These are phyloP conservation scores for Euphorbia lathyris DNA, from an alignment of 345 rosid species.

Conservation along the genomic window DNA sequence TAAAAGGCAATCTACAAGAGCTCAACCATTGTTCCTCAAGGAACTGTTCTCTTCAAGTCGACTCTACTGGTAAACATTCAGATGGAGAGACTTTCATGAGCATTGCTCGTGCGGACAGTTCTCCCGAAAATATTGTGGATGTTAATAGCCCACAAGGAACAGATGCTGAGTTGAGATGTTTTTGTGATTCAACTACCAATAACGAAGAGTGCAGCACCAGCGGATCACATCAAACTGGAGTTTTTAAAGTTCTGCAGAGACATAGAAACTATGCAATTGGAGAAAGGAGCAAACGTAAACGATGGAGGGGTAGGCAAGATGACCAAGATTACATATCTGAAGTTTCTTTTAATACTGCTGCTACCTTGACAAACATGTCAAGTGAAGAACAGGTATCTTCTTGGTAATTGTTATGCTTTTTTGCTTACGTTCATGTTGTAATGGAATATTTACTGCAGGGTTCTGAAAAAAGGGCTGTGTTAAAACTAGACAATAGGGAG, in stretches of 20 bases:
- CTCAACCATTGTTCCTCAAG: constrained; percentile 43
- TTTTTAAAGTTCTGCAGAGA: constrained; percentile 40
- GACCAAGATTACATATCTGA: constrained; percentile 43
- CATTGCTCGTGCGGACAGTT: constrained; percentile 36
- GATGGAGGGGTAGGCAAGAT: constrained; percentile 87
- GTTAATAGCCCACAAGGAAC: constrained; percentile 39
- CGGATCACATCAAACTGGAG: constrained; percentile 52
- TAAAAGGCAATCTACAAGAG: constrained; percentile 42
- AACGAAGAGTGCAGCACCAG: constrained; percentile 83
- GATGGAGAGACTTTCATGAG: constrained; percentile 51
- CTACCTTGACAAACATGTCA: constrained; percentile 23
- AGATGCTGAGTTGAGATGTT: constrained; percentile 54
- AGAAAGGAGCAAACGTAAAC: constrained; percentile 81
- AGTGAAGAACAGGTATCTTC: constrained; percentile 39
- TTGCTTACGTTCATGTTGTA: constrained; percentile 8
- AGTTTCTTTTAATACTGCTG: constrained; percentile 33
- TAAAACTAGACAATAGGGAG: constrained; percentile 28
- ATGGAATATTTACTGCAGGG: constrained; percentile 30
- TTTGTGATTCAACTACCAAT: constrained; percentile 47
- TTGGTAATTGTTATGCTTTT: constrained; percentile 9
- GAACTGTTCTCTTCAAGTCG: constrained; percentile 50
- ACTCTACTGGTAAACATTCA: constrained; percentile 44
- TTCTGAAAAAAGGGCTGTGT: constrained; percentile 21
- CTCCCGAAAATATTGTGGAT: constrained; percentile 43
- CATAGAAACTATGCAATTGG: constrained; percentile 46